Conservation (phyloP, 176 grass and related monocot species). For the Avena sativa region DNA sequence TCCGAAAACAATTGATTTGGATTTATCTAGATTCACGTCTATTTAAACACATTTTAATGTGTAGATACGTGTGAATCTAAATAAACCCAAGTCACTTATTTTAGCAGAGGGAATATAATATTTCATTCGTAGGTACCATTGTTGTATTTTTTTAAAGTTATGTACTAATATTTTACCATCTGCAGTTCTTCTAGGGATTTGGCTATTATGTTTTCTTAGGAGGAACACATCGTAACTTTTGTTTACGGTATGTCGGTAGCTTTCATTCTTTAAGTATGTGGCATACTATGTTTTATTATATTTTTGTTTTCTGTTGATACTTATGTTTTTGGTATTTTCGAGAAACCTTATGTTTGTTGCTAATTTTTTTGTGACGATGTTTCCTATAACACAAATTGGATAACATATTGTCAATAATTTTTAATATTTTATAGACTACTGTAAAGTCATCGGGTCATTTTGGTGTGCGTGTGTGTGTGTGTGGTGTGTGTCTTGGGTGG, state of each 20-base stretch:
- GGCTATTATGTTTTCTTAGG: background rate
- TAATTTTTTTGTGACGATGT: background rate
- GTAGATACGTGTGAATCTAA: no score
- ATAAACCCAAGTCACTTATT: no score
- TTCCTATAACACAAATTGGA: background rate
- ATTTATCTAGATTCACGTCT: no score
- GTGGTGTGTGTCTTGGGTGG: no score
- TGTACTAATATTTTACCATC: background rate
- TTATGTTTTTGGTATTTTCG: background rate
- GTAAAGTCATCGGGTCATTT: no score
- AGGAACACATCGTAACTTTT: background rate
- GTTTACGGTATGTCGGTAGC: rapidly evolving
- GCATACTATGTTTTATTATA: background rate
- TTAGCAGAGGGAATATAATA: no score
- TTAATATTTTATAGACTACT: background rate
- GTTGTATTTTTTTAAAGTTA: background rate
- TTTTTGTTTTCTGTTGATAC: background rate
- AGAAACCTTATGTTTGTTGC: background rate
- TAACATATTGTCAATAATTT: background rate
- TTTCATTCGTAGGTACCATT: background rate
- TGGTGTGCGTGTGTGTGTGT: no score
- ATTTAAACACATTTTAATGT: no score
- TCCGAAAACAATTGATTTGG: no score
- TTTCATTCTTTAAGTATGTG: background rate
- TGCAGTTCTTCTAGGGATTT: background rate